Evolutionary conservation across 2,329 filamentous ascomycete species (phyloP), one percentile per base, ranked within the genome.

Genomic region (Metarhizium sp.): DNA sequence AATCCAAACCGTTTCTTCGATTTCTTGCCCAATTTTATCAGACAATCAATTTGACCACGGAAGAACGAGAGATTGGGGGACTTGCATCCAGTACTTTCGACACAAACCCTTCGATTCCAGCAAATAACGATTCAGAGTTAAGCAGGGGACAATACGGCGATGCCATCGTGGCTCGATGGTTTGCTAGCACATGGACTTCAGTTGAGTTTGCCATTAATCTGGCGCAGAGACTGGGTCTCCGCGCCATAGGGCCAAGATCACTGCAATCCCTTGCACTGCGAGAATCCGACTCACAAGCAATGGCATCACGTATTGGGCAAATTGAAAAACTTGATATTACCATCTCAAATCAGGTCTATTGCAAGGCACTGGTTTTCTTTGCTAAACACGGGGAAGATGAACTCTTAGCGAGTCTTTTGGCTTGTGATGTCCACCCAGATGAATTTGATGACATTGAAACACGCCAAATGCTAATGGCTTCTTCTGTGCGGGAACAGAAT

Each of bases 221-320:
- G 6, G 73, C 94, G 18, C 77, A 80, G 55, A 82, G 87, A 62
- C 80, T 95, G 52, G 88, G 88, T 2, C 74, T 95, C 5, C 76
- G 82, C 50, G 74, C 77, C 40, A 86, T 96, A 59, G 91, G 91
- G 0, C 86, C 90, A 0, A 73, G 87, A 18, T 87, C 90, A 4
- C 67, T 96, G 20, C 87, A 91, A 60, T 86, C 92, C 49, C 82
- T 96, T 68, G 89, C 85, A 3, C 69, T 87, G 11, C 79, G 88
- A 63, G 81, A 87, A 53, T 68, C 73, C 2, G 78, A 78, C 10
- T 68, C 82, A 0, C 71, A 77, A 36, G 78, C 76, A 6, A 73
- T 94, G n/a, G 64, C 75, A 29, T 66, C 73, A 1, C 81, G 82
- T 36, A 77, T 95, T 30, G 67, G 76, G 30, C 77, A 82, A 54